Evolutionary conservation across 495 filamentous ascomycete species (phyloP), one percentile per base, ranked within the genome.

Genomic region (Penicillium coprophilum): DNA sequence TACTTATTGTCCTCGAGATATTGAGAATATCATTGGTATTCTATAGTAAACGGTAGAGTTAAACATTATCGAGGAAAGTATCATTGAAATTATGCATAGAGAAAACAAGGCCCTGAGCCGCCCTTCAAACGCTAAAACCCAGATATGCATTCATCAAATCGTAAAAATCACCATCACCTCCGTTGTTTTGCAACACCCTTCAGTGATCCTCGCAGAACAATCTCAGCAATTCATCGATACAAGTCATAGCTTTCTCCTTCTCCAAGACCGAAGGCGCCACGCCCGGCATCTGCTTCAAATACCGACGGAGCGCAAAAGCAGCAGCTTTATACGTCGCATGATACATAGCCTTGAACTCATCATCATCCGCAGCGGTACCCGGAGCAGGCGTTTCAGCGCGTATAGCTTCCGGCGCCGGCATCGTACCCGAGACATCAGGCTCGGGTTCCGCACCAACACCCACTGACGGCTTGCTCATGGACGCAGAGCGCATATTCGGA

Each of bases 311-410:
- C 6, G 83, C 80, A 62, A 86, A 85, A 20, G 75, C 77, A 1
- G 82, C 77, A 19, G 82, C 80, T 55, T 84, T 85, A 58, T 80
- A 86, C 0, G 82, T 83, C 46, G 85, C 83, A 57, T 87, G 85
- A 50, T 87, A 87, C 68, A 87, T 79, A 9, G 78, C 61, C 63
- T 87, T 87, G 65, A 84, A 87, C 46, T 86, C 83, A 59, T 86
- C 83, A 43, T 81, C 80, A 28, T 82, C 78, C 0, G 66, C 60
- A 0, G 51, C 52, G 0, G 61, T 58, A 8, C 55, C 52, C 6
- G 64, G 61, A 32, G 57, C 55, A 8, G 67, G 53, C 3, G 63
- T 69, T 23, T 69, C 63, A 12, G 63, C 61, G 20, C 61, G 66
- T 0, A 58, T 36, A 15, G 46, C 31, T 17, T 66, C 66, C 6